phyloP scores from a whole-genome alignment of 495 filamentous ascomycete genomes.

The Penicillium maclennaniae region DNA sequence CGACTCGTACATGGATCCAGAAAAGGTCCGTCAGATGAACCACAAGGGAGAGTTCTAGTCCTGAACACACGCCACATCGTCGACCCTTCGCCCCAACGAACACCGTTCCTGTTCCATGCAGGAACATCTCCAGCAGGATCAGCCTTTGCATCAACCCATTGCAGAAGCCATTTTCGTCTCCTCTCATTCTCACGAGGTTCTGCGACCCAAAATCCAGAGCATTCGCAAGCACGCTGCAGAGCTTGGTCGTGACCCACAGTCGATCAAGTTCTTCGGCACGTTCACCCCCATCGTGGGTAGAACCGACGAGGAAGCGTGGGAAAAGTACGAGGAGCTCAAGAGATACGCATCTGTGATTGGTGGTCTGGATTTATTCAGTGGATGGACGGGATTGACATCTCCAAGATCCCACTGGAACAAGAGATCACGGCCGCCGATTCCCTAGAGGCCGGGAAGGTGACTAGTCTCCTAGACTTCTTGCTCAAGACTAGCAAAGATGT shows the following conservation, averaged over 20 bases:
- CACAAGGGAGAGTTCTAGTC: slow-evolving; percentile 57
- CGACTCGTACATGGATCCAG: slow-evolving; percentile 52
- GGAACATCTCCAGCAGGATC: slow-evolving; percentile 57
- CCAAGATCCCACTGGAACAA: slow-evolving; percentile 52
- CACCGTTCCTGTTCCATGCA: slow-evolving; percentile 62
- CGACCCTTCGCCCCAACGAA: slow-evolving; percentile 59
- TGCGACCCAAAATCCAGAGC: slow-evolving; percentile 50
- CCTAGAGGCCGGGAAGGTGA: slow-evolving; percentile 49
- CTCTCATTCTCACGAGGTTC: slow-evolving; percentile 47
- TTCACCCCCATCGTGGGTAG: slow-evolving; percentile 54
- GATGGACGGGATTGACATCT: slow-evolving; percentile 64
- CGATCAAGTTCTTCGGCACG: slow-evolving; percentile 58
- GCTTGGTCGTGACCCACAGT: slow-evolving; percentile 50
- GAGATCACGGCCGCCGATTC: slow-evolving; percentile 52
- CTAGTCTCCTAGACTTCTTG: slow-evolving; percentile 48
- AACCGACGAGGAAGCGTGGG: slow-evolving; percentile 54
- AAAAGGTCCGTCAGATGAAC: slow-evolving; percentile 55
- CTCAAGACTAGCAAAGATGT: slow-evolving; percentile 48
- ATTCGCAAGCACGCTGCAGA: slow-evolving; percentile 50
- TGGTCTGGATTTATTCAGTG: slow-evolving; percentile 56
- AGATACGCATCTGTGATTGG: slow-evolving; percentile 51
- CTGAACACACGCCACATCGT: slow-evolving; percentile 51
- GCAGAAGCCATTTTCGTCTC: slow-evolving; percentile 65
- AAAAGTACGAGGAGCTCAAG: slow-evolving; percentile 49
- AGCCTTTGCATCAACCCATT: slow-evolving; percentile 54